These are phyloP conservation scores for Onygenales sp. DNA, from an alignment of 2,329 filamentous ascomycete genomes.

Conservation along the genomic window DNA sequence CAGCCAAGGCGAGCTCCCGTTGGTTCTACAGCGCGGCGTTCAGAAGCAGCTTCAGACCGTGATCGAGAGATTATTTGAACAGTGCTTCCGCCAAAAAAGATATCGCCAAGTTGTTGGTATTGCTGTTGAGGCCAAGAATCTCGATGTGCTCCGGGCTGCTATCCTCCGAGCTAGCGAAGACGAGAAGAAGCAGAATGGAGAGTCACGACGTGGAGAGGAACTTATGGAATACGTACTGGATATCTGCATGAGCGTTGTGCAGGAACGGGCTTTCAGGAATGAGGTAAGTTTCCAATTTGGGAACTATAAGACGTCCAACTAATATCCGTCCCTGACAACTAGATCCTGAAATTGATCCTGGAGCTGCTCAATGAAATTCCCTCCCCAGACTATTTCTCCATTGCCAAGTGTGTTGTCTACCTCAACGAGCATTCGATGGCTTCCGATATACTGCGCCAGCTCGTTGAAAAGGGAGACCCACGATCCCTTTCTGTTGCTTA, in stretches of 20 bases:
- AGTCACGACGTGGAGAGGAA: slow-evolving; percentile 64
- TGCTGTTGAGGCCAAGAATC: slow-evolving; percentile 85
- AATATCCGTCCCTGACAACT: not conserved
- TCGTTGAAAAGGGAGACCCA: slow-evolving; percentile 70
- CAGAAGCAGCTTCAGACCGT: slow-evolving; percentile 72
- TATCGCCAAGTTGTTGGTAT: slow-evolving; percentile 97
- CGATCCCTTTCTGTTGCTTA: slow-evolving; percentile 80
- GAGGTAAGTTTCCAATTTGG: slow-evolving; percentile 36
- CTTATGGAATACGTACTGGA: slow-evolving; percentile 93
- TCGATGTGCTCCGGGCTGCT: slow-evolving; percentile 75
- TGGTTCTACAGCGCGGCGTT: slow-evolving; percentile 63
- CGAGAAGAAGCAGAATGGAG: slow-evolving; percentile 57
- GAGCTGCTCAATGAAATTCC: slow-evolving; percentile 89
- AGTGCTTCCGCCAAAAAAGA: slow-evolving; percentile 72
- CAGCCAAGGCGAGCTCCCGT: slow-evolving; percentile 45
- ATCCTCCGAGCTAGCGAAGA: slow-evolving; percentile 86
- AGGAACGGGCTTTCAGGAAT: slow-evolving; percentile 77
- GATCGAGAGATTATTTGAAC: slow-evolving; percentile 84
- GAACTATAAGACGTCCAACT: not conserved
- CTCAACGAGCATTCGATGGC: slow-evolving; percentile 87
- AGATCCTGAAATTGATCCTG: slow-evolving; percentile 87
- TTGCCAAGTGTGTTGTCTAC: slow-evolving; percentile 95
- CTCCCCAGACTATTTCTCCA: slow-evolving; percentile 92
- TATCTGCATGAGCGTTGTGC: slow-evolving; percentile 96
- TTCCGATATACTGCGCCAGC: slow-evolving; percentile 69